Evolutionary conservation across 2,329 filamentous ascomycete species (phyloP), one percentile per base, ranked within the genome.

Genomic region (Phoma sp.): DNA sequence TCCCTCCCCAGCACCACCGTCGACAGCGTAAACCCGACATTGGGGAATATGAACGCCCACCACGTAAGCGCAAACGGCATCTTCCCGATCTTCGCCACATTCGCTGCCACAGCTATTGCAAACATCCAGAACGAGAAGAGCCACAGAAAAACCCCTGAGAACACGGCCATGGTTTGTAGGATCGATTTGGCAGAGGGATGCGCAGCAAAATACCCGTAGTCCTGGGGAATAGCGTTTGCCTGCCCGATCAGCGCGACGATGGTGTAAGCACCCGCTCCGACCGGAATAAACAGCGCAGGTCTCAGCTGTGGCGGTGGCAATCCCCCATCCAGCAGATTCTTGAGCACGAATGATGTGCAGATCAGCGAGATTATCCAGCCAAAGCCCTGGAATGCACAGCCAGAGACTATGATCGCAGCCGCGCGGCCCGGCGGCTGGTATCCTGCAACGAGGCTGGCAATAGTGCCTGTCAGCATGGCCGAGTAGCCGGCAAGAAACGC

Each of bases 271-370:
- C 86, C 85, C 1, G 87, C 84, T 0, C 88, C 88, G 7, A 90
- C 87, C 46, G 86, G 87, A 76, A 91, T 90, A 76, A 89, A 91
- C 65, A 91, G 81, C 0, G 82, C 87, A 0, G 88, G 86, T 18
- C 88, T 78, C 45, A 86, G 82, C 60, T 86, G 83, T 3, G 80
- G 76, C 56, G 76, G 70, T 0, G 87, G 87, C 3, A 90, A 77
- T 0, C 87, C 83, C 0, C 79, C 77, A 57, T 85, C 81, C 80
- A 90, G 85, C 8, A 90, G 76, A 2, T 87, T 81, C 22, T 83
- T 83, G 41, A 90, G 79, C 78, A 88, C 89, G 66, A 86, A 82
- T 0, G 86, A 79, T 64, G 89, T 88, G 80, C 90, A 88, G 69
- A 89, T 80, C 49, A 85, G 78, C 1, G 86, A 82, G 10, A 90